Base-by-base conservation (phyloP, 2,329 filamentous ascomycete genomes). In the Knoxdaviesia capensis region DNA sequence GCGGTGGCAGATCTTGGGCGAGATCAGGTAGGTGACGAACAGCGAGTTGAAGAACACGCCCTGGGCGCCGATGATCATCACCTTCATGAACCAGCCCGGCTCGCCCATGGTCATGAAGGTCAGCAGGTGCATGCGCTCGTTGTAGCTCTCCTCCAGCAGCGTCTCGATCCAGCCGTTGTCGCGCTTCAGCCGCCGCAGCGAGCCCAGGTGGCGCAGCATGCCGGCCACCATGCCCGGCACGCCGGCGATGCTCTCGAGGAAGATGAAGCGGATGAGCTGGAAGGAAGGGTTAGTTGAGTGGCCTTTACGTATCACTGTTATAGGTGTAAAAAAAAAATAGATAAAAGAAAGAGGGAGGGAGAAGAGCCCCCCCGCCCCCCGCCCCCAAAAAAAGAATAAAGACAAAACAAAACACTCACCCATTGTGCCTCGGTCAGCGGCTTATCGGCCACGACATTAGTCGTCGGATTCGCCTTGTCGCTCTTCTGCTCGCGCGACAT, bases 121-220 rank as follows among this genome's bases (percentile, higher is more conserved):
- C 31, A 93, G 64, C 1, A 93, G 73, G 53, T 93, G 85, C 86
- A 96, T 94, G 30, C 87, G 71, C 59, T 94, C 86, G 56, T 94
- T 94, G 61, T 84, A 92, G 48, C 78, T 82, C 62, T 93, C 85
- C 58, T 92, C 85, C 1, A 94, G 71, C 6, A 94, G 66, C 1
- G 83, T 88, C 60, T 93, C 86, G 55, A 98, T 96, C 84, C 81
- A 96, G 53, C 90, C 90, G 51, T 96, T 93, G 57, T 96, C 88
- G 43, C 88, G 69, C 66, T 85, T 86, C 68, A 96, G 79, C 31
- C 79, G 71, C 38, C 88, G 70, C 53, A 96, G 70, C 49, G 79
- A 87, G 54, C 80, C 76, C 34, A 96, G 68, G 60, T 98, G 90
- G 33, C 90, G 70, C 10, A 96, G 66, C 82, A 94, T 94, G 28